Base-by-base conservation (phyloP, 306 rosid species). In the Morella rubra region DNA sequence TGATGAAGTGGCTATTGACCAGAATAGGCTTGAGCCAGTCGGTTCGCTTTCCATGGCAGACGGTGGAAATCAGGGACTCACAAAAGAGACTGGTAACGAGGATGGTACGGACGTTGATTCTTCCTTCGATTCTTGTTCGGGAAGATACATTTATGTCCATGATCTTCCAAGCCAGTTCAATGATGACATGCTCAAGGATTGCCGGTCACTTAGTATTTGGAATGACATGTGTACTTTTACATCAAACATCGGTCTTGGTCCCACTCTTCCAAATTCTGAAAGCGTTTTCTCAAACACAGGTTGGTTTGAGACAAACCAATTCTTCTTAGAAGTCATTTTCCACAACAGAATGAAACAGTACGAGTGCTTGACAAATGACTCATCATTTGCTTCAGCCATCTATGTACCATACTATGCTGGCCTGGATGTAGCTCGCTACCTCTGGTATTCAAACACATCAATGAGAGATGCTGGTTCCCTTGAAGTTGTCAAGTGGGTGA, bases 251-350 rank as follows among this genome's bases (percentile, higher is more conserved):
- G 89, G 89, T 20, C 79, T 86, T 32, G 89, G 89, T 18, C 81
- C 83, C 7, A 78, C 5, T 45, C 77, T 86, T 54, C 24, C 69
- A 10, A 78, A 49, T 54, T 13, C n/a, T 8, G 74, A 72, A 18
- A 52, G 71, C 50, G 82, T 72, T 8, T 73, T 56, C 19, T 77
- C 84, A 16, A 81, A 78, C 7, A 72, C 64, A 14, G 81, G 85
- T 49, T 86, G 89, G 89, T 78, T 56, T 77, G 72, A 65, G 11
- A 86, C 89, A 45, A 83, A 83, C 60, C 89, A 86, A 71, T 86
- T 86, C 78, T 54, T 76, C 13, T 20, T 86, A 47, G 89, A 86
- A 75, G 87, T 86, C 47, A 86, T 86, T 18, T 86, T 86, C 69
- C 85, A 86, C 75, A 74, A 76, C 7, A 72, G 81, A 55, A 72